Evolutionary conservation across 2,329 filamentous ascomycete species (phyloP).

Genomic region (Pseudohalonectria lignicola): DNA sequence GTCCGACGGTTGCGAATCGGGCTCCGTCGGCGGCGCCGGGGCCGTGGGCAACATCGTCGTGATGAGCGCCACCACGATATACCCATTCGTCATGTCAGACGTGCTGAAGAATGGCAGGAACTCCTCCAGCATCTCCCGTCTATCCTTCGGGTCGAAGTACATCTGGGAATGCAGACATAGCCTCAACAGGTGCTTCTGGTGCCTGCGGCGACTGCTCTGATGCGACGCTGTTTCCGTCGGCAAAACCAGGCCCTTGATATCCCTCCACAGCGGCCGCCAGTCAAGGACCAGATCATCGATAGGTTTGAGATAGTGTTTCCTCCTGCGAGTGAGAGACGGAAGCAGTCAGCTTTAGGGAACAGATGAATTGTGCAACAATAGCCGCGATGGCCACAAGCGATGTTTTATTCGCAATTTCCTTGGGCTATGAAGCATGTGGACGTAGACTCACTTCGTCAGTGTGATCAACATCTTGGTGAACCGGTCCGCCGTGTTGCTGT

Average conservation of each 20-base stretch:
- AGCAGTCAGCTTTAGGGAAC: not conserved
- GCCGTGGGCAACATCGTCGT: conserved; percentile 83
- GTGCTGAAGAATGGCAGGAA: conserved; percentile 83
- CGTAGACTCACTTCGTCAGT: conserved; percentile 74
- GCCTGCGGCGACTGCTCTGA: conserved; percentile 42
- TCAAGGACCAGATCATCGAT: conserved; percentile 84
- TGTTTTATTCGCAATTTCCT: no score
- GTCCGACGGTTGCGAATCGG: conserved; percentile 73
- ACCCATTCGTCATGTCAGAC: conserved; percentile 83
- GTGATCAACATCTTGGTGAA: conserved; percentile 96
- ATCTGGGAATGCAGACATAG: conserved; percentile 82
- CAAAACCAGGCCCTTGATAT: conserved; percentile 82
- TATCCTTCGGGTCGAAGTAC: conserved; percentile 84
- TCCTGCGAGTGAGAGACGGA: conserved; percentile 36
- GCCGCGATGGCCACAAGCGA: no score
- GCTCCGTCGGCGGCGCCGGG: conserved; percentile 58
- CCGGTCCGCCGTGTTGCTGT: conserved; percentile 69
- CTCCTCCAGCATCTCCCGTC: conserved; percentile 71
- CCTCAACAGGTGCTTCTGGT: conserved; percentile 63
- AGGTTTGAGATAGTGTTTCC: conserved; percentile 90
- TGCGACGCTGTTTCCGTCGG: conserved; percentile 69
- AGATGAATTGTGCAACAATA: no score
- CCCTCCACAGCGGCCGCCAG: conserved; percentile 87
- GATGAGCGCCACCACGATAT: conserved; percentile 79
- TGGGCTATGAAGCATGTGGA: no score